Evolutionary conservation across 2,329 filamentous ascomycete genomes (phyloP).

Genomic region (Fusarium anthophilum): DNA sequence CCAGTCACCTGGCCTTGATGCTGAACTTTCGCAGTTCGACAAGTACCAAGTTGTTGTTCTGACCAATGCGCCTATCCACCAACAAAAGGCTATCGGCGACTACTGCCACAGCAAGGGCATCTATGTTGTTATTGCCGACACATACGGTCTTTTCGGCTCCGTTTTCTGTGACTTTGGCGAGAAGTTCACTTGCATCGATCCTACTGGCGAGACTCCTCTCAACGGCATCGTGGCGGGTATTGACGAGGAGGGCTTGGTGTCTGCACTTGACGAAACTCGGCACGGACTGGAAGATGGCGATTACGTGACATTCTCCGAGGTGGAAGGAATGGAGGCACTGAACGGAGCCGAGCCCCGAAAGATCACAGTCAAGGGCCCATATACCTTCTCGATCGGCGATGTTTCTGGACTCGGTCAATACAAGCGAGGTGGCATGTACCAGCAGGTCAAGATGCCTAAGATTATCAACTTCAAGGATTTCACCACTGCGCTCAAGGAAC

Average conservation of each 20-base stretch:
- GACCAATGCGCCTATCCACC: constrained; percentile 81
- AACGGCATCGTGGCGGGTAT: constrained; percentile 92
- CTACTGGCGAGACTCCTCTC: constrained; percentile 87
- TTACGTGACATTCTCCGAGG: constrained; percentile 92
- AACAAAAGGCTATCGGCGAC: constrained; percentile 86
- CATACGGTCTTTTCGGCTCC: constrained; percentile 91
- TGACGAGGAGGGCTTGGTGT: constrained; percentile 89
- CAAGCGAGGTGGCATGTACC: constrained; percentile 86
- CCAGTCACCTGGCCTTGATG: constrained; percentile 70
- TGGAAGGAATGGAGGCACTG: constrained; percentile 89
- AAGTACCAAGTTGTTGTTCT: constrained; percentile 93
- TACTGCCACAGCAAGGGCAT: constrained; percentile 96
- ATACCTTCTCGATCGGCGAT: constrained; percentile 97
- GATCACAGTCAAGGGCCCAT: constrained; percentile 93
- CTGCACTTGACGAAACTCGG: constrained; percentile 91
- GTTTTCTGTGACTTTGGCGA: constrained; percentile 98
- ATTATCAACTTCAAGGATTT: constrained; percentile 88
- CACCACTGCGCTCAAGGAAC: constrained; percentile 80
- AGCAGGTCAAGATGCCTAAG: constrained; percentile 99
- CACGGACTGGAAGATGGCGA: constrained; percentile 97
- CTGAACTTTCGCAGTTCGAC: constrained; percentile 83
- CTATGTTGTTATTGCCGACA: constrained; percentile 87
- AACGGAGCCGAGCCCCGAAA: constrained; percentile 88
- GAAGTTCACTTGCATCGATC: constrained; percentile 89
- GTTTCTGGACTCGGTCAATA: constrained; percentile 89